Evolutionary conservation across 768 basidiomycete species (phyloP), one percentile per base, ranked within the genome.

Genomic region (Boletus tylopilopsis): DNA sequence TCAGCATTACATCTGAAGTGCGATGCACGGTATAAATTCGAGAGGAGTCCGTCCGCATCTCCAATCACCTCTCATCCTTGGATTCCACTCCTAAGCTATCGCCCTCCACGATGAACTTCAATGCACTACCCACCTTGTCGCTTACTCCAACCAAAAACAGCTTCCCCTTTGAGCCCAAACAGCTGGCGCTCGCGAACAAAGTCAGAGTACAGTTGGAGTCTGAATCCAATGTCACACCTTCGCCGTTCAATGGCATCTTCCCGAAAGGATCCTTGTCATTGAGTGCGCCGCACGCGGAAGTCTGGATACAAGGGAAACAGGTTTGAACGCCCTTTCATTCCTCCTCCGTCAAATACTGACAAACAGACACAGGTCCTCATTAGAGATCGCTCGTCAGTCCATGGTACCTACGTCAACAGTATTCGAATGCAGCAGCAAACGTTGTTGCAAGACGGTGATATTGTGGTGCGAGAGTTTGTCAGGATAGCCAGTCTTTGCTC

Each of bases 361-460:
- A 22, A 35, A 25, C 21, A 12, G 32, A 36, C 15, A 15, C 50
- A 80, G 78, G 60, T 77, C 15, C 73, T 69, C 47, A 72, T 80
- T 46, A 71, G 72, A 33, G 78, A 80, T 58, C 67, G 75, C 37
- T 69, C 72, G 16, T 71, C 76, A 6, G 56, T 71, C 7, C 74
- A 76, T 45, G 77, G 78, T 11, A 80, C 78, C 27, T 76, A 67
- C 53, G 64, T 80, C 42, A 80, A 79, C 49, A 73, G 72, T 25
- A 49, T 66, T 47, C 69, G 67, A 52, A 68, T 78, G 52, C 64
- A 64, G 18, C 60, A 69, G 16, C 68, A 66, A 36, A 73, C 68
- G 1, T 48, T 64, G 6, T 60, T 79, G 22, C 70, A 68, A 45
- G 57, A 66, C 9, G 76, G 75, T 18, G 78, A 79, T 50, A 63